Percentiles rank a stretch among this genome's conserved stretches.
Conservation (phyloP, 2,329 filamentous ascomycete genomes). For the Orbilia brochopaga region DNA sequence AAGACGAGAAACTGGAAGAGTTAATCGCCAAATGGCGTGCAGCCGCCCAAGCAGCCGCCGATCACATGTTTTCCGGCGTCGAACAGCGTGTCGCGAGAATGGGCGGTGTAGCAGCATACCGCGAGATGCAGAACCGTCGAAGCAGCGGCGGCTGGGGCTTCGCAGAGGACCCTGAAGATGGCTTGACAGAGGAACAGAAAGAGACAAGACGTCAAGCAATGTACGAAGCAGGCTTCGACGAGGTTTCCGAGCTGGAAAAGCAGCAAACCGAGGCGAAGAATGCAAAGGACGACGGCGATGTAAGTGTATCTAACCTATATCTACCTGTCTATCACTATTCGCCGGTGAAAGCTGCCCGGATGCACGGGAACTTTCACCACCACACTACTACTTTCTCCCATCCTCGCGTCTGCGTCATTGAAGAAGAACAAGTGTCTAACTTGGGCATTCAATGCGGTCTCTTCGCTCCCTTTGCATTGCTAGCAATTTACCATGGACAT, state of each 20-base stretch:
- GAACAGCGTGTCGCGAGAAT: slow-evolving; percentile 53
- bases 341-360: slow-evolving; percentile 23
- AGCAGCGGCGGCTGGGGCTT: slow-evolving; percentile 33
- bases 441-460: slow-evolving; percentile 50
- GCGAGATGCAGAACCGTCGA: slow-evolving; percentile 33
- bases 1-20: slow-evolving; percentile 52
- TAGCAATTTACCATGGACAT: slow-evolving; percentile 58
- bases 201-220: slow-evolving; percentile 34
- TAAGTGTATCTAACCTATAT: slow-evolving; percentile 26
- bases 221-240: slow-evolving; percentile 46
- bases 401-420: slow-evolving; percentile 16
- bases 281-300: slow-evolving; percentile 32
- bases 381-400: neutral
- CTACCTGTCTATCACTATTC: neutral
- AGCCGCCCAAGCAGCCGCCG: slow-evolving; percentile 52
- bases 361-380: slow-evolving; percentile 17
- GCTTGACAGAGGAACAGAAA: slow-evolving; percentile 34
- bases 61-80: slow-evolving; percentile 52
- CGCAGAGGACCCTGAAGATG: slow-evolving; percentile 41
- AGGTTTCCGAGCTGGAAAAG: slow-evolving; percentile 37
- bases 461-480: slow-evolving; percentile 19
- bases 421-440: slow-evolving; percentile 46
- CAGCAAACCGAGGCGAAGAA: slow-evolving; percentile 26
- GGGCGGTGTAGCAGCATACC: slow-evolving; percentile 49
- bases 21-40: slow-evolving; percentile 53